A percentile compares a stretch with the other conserved stretches of the same genome.
These are phyloP conservation scores for Fraxinus ornus DNA, from an alignment of 305 asterid genomes.

Conservation along the genomic window DNA sequence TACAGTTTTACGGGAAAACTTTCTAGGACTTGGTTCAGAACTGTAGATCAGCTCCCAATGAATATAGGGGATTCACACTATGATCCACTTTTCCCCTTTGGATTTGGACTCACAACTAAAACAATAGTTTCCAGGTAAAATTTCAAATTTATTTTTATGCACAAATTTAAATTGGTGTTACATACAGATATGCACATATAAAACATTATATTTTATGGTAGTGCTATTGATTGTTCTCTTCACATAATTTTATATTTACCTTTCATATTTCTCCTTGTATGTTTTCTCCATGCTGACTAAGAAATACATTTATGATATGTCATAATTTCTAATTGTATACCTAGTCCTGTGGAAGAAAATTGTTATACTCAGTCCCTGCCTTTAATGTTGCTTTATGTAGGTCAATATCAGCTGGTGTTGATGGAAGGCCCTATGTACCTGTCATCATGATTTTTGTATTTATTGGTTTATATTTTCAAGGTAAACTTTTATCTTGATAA, in stretches of 20 bases:
- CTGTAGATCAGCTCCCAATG: slow-evolving; percentile 81
- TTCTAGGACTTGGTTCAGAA: slow-evolving; percentile 76
- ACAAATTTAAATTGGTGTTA: background rate
- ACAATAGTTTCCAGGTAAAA: slow-evolving; percentile 55
- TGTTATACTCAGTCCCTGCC: background rate
- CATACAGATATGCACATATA: background rate
- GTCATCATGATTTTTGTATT: slow-evolving; percentile 35
- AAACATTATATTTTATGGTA: background rate
- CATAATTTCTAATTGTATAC: background rate
- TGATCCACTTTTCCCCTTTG: slow-evolving; percentile 80
- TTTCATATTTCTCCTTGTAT: background rate
- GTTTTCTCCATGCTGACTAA: background rate
- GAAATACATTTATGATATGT: background rate
- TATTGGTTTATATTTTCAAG: slow-evolving; percentile 46
- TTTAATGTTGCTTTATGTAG: slow-evolving; percentile 30
- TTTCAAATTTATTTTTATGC: background rate
- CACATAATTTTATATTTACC: background rate
- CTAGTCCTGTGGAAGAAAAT: background rate
- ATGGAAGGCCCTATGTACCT: slow-evolving; percentile 34
- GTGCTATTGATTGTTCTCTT: background rate
- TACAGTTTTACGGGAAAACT: slow-evolving; percentile 67
- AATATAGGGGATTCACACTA: slow-evolving; percentile 72
- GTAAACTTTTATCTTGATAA: slow-evolving; percentile 38
- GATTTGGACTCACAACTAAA: slow-evolving; percentile 65
- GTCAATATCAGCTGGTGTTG: slow-evolving; percentile 50